These are phyloP conservation scores for Cucurbita ficifolia DNA, from an alignment of 306 rosid genomes.

Conservation along the genomic window DNA sequence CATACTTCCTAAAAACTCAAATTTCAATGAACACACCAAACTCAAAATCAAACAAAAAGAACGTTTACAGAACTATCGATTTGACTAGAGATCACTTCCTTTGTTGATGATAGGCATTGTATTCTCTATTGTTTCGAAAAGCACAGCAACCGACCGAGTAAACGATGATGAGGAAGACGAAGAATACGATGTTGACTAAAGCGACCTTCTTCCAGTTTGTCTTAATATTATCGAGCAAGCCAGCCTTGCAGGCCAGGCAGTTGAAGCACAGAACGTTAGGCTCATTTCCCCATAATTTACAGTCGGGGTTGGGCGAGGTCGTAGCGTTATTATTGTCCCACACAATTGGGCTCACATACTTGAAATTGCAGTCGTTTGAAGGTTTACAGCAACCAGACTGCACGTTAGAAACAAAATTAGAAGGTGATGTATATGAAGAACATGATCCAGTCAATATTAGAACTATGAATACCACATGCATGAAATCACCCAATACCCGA, in stretches of 20 bases:
- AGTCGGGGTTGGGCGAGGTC: background rate
- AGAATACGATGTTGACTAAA: background rate
- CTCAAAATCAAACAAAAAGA: too few species aligned
- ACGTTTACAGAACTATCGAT: too few species aligned
- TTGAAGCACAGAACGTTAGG: background rate
- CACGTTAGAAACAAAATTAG: background rate
- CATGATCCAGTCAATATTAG: too few species aligned
- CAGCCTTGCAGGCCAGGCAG: background rate
- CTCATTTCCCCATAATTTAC: background rate
- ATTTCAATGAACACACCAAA: too few species aligned
- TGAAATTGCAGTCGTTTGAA: background rate
- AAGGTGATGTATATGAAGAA: too few species aligned
- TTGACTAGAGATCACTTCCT: background rate
- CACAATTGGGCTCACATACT: background rate
- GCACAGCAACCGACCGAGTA: background rate
- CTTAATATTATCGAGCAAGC: background rate
- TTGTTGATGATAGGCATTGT: background rate
- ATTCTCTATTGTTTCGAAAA: background rate
- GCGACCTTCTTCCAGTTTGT: background rate
- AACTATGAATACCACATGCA: background rate
- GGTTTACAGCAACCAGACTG: background rate
- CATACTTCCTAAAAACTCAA: too few species aligned
- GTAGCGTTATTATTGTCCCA: background rate
- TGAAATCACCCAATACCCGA: background rate
- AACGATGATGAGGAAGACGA: background rate